These are phyloP conservation scores for Fagus sylvatica DNA, from an alignment of 306 rosid genomes.

Conservation along the genomic window DNA sequence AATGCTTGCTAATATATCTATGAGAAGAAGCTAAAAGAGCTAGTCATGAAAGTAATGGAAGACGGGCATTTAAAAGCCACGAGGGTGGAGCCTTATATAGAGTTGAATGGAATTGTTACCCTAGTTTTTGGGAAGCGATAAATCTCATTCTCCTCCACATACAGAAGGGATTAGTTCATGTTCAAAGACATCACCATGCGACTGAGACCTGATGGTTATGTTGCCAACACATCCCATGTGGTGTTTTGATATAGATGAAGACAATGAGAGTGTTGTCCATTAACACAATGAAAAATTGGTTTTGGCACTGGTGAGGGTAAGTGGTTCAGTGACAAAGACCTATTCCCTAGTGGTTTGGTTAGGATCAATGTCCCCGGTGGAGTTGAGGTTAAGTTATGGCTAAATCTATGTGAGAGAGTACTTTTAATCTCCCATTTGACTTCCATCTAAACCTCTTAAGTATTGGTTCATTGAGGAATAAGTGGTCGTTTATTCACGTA, in stretches of 20 bases:
- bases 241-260: slow-evolving; percentile 32
- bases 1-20: slow-evolving; percentile 29
- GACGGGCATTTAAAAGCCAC: slow-evolving; percentile 43
- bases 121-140: slow-evolving; percentile 37
- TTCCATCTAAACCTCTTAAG: too few species aligned
- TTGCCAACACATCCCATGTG: slow-evolving; percentile 27
- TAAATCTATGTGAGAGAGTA: too few species aligned
- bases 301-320: not conserved
- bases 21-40: slow-evolving; percentile 43
- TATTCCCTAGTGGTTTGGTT: too few species aligned
- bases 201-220: slow-evolving; percentile 26
- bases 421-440: too few species aligned
- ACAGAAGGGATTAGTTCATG: slow-evolving; percentile 33
- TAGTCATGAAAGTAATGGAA: slow-evolving; percentile 33
- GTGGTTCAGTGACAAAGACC: too few species aligned
- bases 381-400: too few species aligned
- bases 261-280: slow-evolving; percentile 1
- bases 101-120: slow-evolving; percentile 38
- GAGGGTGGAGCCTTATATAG: slow-evolving; percentile 52
- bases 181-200: slow-evolving; percentile 30
- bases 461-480: too few species aligned
- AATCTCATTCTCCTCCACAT: slow-evolving; percentile 11
- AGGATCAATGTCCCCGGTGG: too few species aligned
- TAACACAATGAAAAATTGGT: not conserved
- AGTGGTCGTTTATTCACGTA: too few species aligned